Conservation (phyloP, 1,139 yeast genomes). For the Zygoascus hellenicus region DNA sequence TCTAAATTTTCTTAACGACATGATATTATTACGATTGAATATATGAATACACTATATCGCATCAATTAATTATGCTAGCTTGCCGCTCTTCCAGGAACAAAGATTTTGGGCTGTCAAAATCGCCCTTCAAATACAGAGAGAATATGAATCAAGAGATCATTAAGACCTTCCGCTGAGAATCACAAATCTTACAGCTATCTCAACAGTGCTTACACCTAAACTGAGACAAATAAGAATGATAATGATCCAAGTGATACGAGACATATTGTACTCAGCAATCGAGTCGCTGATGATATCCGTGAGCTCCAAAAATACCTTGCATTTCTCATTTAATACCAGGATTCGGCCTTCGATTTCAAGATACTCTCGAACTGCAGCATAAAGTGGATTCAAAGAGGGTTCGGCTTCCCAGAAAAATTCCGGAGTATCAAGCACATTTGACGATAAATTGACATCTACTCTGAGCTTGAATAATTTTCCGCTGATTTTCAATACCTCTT, state of each 20-base stretch:
- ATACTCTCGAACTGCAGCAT: conserved; percentile 84
- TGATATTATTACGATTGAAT: too few species aligned
- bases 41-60: too few species aligned
- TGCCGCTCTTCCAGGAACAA: too few species aligned
- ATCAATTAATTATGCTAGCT: too few species aligned
- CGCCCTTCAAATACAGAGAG: neutral
- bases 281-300: conserved; percentile 91
- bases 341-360: conserved; percentile 92
- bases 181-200: conserved; percentile 52
- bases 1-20: too few species aligned
- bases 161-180: conserved; percentile 34
- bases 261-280: conserved; percentile 87
- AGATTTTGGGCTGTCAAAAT: neutral
- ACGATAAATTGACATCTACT: conserved; percentile 87
- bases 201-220: conserved; percentile 59
- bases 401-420: conserved; percentile 95
- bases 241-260: conserved; percentile 85
- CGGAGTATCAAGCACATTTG: conserved; percentile 90
- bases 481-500: conserved; percentile 75
- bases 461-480: conserved; percentile 85
- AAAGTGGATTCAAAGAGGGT: conserved; percentile 90
- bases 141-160: neutral
- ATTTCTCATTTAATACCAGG: conserved; percentile 85
- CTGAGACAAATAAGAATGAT: conserved; percentile 77
- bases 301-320: conserved; percentile 88